Conservation (phyloP, 169 alveolate genomes). For the Eimeria praecox region DNA sequence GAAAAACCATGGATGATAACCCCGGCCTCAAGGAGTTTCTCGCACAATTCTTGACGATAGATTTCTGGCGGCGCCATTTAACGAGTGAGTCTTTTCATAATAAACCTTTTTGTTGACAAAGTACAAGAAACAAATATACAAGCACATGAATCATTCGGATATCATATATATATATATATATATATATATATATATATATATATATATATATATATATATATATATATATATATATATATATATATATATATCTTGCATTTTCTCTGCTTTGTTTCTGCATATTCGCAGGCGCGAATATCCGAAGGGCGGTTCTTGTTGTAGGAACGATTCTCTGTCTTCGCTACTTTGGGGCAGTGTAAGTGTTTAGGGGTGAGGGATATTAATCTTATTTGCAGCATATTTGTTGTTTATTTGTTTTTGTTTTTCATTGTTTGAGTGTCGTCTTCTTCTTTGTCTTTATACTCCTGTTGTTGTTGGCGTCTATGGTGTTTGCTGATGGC, state of each 20-base stretch:
- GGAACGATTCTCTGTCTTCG: slow-evolving; percentile 30
- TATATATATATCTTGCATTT: too few relatives aligned
- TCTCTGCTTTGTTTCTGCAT: neutral
- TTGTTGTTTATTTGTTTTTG: neutral
- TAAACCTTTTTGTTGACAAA: neutral
- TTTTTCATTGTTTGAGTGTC: neutral
- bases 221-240: too few relatives aligned
- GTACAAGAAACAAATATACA: neutral
- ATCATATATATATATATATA: too few relatives aligned
- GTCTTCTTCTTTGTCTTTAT: neutral
- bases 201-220: too few relatives aligned
- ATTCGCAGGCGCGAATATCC: neutral
- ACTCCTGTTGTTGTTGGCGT: neutral
- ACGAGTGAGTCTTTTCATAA: neutral
- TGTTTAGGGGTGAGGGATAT: too few relatives aligned
- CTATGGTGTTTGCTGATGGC: neutral
- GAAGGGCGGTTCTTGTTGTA: neutral
- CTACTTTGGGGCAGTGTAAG: slow-evolving; percentile 53
- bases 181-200: too few relatives aligned
- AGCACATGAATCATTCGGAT: too few relatives aligned
- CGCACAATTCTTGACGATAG: neutral
- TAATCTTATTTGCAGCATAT: neutral
- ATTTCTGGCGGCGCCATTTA: slow-evolving; percentile 3
- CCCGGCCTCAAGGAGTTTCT: slow-evolving; percentile 22
- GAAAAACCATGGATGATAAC: slow-evolving; percentile 31